Percentiles rank a stretch among this genome's conserved stretches.
These are phyloP conservation scores for Incumbomyces lentus DNA, from an alignment of 2,329 filamentous ascomycete species.

Conservation along the genomic window DNA sequence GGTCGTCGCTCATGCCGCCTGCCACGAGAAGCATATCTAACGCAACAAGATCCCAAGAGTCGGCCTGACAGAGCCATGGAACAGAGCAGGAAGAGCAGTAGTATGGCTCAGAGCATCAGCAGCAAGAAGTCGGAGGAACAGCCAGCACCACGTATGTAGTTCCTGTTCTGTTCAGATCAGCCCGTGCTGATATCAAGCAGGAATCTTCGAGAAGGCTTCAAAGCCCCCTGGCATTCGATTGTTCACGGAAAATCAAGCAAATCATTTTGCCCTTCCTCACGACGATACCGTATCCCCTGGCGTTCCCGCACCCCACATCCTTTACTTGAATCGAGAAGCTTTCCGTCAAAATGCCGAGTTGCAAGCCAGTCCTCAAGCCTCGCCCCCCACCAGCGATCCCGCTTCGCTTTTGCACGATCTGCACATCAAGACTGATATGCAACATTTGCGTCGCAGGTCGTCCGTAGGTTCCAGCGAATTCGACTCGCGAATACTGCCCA, in stretches of 20 bases:
- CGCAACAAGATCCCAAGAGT: too few species aligned
- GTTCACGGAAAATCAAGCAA: constrained; percentile 7
- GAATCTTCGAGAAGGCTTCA: neutral
- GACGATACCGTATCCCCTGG: neutral
- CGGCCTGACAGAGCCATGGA: too few species aligned
- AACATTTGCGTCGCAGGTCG: constrained; percentile 8
- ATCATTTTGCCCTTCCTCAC: constrained; percentile 5
- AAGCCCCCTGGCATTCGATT: constrained; percentile 11
- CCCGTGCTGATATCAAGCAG: neutral
- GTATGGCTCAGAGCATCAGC: neutral
- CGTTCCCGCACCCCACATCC: neutral
- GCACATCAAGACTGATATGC: constrained; percentile 19
- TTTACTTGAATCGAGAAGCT: constrained; percentile 14
- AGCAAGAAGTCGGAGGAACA: neutral
- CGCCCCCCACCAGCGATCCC: constrained; percentile 10
- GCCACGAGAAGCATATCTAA: too few species aligned
- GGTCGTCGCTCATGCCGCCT: too few species aligned
- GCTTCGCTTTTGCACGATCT: constrained; percentile 16
- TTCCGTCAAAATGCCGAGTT: constrained; percentile 14
- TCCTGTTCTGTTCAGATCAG: too few species aligned
- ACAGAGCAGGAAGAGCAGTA: too few species aligned
- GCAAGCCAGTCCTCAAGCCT: neutral
- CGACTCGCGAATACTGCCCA: constrained; percentile 30
- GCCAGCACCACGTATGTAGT: neutral
- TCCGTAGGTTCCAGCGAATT: constrained; percentile 16